Conservation (phyloP, 2,329 filamentous ascomycete species). For the Chaetomium olivaceum region DNA sequence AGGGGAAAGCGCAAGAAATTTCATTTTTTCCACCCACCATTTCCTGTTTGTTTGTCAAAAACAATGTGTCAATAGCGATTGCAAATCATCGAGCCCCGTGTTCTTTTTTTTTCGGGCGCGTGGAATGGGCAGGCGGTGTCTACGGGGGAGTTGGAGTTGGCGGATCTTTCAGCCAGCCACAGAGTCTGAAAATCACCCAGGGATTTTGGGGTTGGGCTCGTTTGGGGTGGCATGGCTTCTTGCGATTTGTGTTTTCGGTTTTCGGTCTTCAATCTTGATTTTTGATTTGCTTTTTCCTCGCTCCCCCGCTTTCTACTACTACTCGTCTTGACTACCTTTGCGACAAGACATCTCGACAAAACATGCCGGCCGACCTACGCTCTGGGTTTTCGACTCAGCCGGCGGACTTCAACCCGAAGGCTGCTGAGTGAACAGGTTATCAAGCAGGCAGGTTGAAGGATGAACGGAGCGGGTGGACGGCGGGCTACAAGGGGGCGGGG, state of each 20-base stretch:
- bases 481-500: background rate
- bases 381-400: background rate
- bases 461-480: background rate
- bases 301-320: too few relatives aligned
- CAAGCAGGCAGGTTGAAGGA: background rate
- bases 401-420: too few relatives aligned
- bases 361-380: background rate
- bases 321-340: background rate
- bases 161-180: conserved; percentile 2
- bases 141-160: conserved; percentile 2
- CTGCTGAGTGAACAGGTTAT: background rate
- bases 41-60: background rate
- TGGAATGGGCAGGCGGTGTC: background rate
- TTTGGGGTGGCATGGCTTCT: background rate
- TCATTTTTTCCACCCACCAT: background rate
- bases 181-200: background rate
- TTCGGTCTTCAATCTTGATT: background rate
- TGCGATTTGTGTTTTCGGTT: background rate
- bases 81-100: background rate
- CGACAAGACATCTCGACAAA: background rate
- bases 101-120: background rate
- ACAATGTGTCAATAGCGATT: conserved; percentile 12
- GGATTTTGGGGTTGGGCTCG: background rate
- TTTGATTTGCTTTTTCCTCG: background rate
- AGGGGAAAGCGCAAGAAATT: background rate